phyloP scores from a whole-genome alignment of 768 basidiomycete genomes.

The Lactarius psammicola region DNA sequence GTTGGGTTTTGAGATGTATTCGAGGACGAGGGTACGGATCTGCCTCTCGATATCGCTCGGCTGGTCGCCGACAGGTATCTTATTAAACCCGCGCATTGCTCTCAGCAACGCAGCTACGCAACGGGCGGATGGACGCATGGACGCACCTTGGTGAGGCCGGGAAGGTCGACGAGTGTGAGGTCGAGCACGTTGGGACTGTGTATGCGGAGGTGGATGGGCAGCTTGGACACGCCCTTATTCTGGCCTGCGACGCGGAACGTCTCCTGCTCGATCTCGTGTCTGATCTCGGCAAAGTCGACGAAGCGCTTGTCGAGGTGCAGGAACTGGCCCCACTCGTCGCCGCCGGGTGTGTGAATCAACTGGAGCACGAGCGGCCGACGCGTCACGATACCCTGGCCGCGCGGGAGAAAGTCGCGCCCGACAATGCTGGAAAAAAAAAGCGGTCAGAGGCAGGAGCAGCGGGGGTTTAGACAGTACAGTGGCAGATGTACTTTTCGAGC shows the following conservation, averaged over 20 bases:
- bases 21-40: constrained; percentile 90
- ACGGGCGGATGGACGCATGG: background rate
- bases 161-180: constrained; percentile 93
- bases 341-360: constrained; percentile 85
- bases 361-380: constrained; percentile 93
- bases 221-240: constrained; percentile 96
- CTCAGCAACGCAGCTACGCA: constrained; percentile 1
- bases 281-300: constrained; percentile 93
- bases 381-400: constrained; percentile 93
- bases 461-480: background rate
- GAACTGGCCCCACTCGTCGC: constrained; percentile 94
- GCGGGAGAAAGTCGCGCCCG: constrained; percentile 86
- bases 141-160: constrained; percentile 90
- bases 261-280: constrained; percentile 97
- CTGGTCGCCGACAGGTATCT: constrained; percentile 96
- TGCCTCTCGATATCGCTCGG: constrained; percentile 97
- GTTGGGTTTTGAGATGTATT: constrained; percentile 96
- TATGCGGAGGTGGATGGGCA: constrained; percentile 94
- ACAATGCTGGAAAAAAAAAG: constrained; percentile 59
- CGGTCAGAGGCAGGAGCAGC: background rate
- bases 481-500: constrained; percentile 72
- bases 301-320: constrained; percentile 94
- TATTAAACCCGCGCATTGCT: constrained; percentile 34
- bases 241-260: constrained; percentile 96
- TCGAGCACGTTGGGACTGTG: constrained; percentile 95